Conservation (phyloP, 208 protist genomes). For the Acanthamoeba castellanii region DNA sequence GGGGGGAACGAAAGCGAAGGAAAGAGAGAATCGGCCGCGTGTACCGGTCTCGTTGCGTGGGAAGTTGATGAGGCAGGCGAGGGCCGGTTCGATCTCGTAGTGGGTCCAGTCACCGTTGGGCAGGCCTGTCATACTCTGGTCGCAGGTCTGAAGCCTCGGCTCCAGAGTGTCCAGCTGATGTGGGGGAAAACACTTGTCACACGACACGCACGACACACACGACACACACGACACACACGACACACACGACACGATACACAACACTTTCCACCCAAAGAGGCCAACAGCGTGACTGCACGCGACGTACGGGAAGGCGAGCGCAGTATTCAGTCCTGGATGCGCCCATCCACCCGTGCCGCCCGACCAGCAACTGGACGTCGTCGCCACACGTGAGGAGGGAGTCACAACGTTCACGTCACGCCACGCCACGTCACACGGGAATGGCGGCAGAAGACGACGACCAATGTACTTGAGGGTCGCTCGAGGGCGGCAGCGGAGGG, state of each 20-base stretch:
- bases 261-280: too few species aligned
- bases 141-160: background rate
- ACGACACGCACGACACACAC: background rate
- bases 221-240: background rate
- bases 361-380: background rate
- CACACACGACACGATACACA: too few species aligned
- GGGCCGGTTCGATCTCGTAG: slow-evolving; percentile 5
- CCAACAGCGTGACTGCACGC: too few species aligned
- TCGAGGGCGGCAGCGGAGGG: background rate
- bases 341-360: background rate
- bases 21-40: background rate
- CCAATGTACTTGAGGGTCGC: background rate
- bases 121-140: background rate
- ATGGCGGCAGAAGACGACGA: too few species aligned
- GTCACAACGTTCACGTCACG: too few species aligned
- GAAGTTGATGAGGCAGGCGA: background rate
- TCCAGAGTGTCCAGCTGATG: background rate
- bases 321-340: background rate
- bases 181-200: background rate
- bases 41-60: background rate
- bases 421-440: too few species aligned
- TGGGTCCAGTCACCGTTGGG: background rate
- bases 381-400: too few species aligned
- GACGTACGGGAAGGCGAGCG: background rate
- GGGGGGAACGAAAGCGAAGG: background rate